These are phyloP conservation scores for Crucibulum laeve DNA, from an alignment of 768 basidiomycete species.

Conservation along the genomic window DNA sequence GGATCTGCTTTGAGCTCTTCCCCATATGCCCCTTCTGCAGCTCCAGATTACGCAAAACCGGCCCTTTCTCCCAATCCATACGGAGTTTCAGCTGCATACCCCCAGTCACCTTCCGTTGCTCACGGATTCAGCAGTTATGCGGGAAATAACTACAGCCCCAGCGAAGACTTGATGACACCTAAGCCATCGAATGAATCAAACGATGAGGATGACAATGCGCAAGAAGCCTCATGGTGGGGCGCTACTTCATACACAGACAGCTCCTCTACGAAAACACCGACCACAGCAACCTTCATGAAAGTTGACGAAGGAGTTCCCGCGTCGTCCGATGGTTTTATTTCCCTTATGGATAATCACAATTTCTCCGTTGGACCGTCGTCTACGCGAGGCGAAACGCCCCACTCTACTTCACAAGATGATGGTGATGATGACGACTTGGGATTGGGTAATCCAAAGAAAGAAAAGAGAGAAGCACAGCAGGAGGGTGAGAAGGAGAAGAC, in stretches of 20 bases:
- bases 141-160: slow-evolving; percentile 21
- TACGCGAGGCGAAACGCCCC: slow-evolving; percentile 12
- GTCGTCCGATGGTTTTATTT: slow-evolving; percentile 66
- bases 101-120: slow-evolving; percentile 17
- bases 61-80: slow-evolving; percentile 43
- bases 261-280: slow-evolving; percentile 52
- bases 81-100: slow-evolving; percentile 13
- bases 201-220: slow-evolving; percentile 29
- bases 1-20: slow-evolving; percentile 67
- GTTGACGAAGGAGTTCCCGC: slow-evolving; percentile 39
- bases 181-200: slow-evolving; percentile 20
- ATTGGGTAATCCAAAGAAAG: slow-evolving; percentile 66
- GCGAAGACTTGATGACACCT: slow-evolving; percentile 25
- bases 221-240: slow-evolving; percentile 64
- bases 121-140: slow-evolving; percentile 30
- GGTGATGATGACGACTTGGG: slow-evolving; percentile 89
- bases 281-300: slow-evolving; percentile 59
- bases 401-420: slow-evolving; percentile 25
- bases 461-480: slow-evolving; percentile 19
- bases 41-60: slow-evolving; percentile 48
- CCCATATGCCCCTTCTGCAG: slow-evolving; percentile 50
- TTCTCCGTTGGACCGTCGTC: slow-evolving; percentile 31
- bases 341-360: slow-evolving; percentile 68
- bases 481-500: slow-evolving; percentile 9
- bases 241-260: slow-evolving; percentile 29